A percentile compares a stretch with the other conserved stretches of the same genome.
phyloP scores from a whole-genome alignment of 257 asterid species.

The Linderniella brevidens region DNA sequence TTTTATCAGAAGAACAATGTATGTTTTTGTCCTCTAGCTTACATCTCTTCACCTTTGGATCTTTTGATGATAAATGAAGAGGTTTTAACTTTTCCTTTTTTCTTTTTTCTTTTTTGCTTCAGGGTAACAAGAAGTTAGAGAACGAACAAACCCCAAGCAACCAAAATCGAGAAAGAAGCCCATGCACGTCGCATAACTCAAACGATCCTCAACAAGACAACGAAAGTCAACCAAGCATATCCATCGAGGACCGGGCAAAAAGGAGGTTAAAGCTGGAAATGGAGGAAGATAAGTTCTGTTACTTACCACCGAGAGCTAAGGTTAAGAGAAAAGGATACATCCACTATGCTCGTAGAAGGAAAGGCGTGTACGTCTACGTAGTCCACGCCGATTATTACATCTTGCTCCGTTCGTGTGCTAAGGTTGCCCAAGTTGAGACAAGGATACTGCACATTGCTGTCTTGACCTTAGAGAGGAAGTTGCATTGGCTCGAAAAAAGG shows the following conservation, averaged over 20 bases:
- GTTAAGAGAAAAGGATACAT: slow-evolving; percentile 25
- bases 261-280: slow-evolving; percentile 42
- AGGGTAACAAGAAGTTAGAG: too few relatives aligned
- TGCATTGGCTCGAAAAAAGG: slow-evolving; percentile 37
- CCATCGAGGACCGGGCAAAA: slow-evolving; percentile 19
- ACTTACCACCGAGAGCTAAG: slow-evolving; percentile 37
- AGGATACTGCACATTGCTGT: slow-evolving; percentile 60
- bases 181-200: too few relatives aligned
- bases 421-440: slow-evolving; percentile 46
- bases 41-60: too few relatives aligned
- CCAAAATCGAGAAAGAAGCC: too few relatives aligned
- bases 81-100: too few relatives aligned
- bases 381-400: slow-evolving; percentile 78
- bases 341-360: slow-evolving; percentile 35
- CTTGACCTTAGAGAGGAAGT: slow-evolving; percentile 48
- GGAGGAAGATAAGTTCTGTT: slow-evolving; percentile 49
- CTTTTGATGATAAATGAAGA: too few relatives aligned
- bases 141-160: too few relatives aligned
- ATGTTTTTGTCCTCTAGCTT: not conserved
- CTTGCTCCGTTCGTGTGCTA: slow-evolving; percentile 64
- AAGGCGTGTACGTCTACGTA: slow-evolving; percentile 31
- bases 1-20: slow-evolving; percentile 47
- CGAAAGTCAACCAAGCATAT: too few relatives aligned
- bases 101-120: too few relatives aligned
- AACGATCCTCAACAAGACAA: too few relatives aligned